These are phyloP conservation scores for Pholiota adiposa DNA, from an alignment of 1,284 basidiomycete genomes.

Conservation along the genomic window DNA sequence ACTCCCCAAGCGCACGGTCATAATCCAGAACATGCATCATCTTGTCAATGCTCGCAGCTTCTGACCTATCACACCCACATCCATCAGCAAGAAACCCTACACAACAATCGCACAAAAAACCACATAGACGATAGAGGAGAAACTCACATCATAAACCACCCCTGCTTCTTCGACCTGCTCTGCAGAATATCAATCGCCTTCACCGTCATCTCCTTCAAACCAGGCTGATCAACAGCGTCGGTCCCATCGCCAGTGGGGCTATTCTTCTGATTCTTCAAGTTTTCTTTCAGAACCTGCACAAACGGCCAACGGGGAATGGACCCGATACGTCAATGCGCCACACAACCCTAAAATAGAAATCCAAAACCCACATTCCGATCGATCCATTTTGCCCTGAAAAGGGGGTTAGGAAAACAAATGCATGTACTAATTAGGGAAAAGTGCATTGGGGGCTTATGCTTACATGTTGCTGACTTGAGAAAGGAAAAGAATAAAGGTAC, in stretches of 20 bases:
- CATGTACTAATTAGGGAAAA: background rate
- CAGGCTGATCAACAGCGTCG: conserved; percentile 45
- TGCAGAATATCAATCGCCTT: conserved; percentile 49
- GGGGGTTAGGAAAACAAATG: background rate
- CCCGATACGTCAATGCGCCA: background rate
- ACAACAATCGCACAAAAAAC: background rate
- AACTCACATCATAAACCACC: conserved; percentile 49
- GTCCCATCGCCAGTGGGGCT: conserved; percentile 44
- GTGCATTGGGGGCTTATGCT: conserved; percentile 13
- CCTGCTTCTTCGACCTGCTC: conserved; percentile 36
- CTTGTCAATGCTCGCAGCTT: conserved; percentile 48
- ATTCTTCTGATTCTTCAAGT: conserved; percentile 39
- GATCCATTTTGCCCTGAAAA: conserved; percentile 44
- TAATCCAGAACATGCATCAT: conserved; percentile 52
- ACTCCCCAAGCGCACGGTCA: conserved; percentile 46
- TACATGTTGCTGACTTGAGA: conserved; percentile 32
- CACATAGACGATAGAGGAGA: background rate
- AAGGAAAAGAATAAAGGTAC: background rate
- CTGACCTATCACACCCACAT: conserved; percentile 30
- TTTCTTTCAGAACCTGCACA: conserved; percentile 37
- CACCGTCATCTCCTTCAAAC: conserved; percentile 48
- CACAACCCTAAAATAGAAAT: conserved; percentile 1
- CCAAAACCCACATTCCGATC: conserved; percentile 35
- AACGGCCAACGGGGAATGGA: background rate
- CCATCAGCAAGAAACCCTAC: background rate